phyloP scores from a whole-genome alignment of 1,284 basidiomycete genomes.

The Phenoliferia sp. region DNA sequence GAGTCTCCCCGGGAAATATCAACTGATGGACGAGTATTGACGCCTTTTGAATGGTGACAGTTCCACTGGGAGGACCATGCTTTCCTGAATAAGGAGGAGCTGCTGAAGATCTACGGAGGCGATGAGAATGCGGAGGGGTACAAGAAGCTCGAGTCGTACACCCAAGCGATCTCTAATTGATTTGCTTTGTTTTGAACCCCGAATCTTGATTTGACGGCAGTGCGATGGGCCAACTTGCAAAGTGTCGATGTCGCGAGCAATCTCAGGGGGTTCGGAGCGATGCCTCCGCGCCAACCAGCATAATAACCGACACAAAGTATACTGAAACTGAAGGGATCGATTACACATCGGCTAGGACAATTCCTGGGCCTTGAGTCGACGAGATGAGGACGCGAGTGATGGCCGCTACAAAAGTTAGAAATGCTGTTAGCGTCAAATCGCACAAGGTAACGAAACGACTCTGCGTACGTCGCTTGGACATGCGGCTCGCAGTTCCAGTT shows the following conservation, averaged over 20 bases:
- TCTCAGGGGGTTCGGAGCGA: neutral
- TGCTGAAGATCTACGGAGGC: slow-evolving; percentile 44
- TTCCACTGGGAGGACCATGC: slow-evolving; percentile 48
- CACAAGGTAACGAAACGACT: neutral
- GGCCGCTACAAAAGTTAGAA: slow-evolving; percentile 15
- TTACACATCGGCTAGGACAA: slow-evolving; percentile 23
- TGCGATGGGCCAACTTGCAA: neutral
- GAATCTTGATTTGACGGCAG: neutral
- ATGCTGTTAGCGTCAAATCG: neutral
- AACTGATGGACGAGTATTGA: neutral
- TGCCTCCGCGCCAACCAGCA: neutral
- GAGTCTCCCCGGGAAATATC: slow-evolving; percentile 11
- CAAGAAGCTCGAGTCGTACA: neutral
- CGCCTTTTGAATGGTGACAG: neutral
- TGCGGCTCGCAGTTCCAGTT: slow-evolving; percentile 13
- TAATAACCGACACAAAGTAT: neutral
- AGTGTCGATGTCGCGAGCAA: neutral
- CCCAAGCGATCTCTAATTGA: neutral
- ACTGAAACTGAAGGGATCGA: neutral
- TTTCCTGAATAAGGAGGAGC: slow-evolving; percentile 43
- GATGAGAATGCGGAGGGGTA: neutral
- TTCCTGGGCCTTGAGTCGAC: slow-evolving; percentile 30
- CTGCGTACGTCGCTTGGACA: slow-evolving; percentile 28
- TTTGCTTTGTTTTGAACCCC: neutral
- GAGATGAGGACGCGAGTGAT: slow-evolving; percentile 30